These are phyloP conservation scores for Berkeleyomyces basicola DNA, from an alignment of 2,329 filamentous ascomycete species.

Conservation along the genomic window DNA sequence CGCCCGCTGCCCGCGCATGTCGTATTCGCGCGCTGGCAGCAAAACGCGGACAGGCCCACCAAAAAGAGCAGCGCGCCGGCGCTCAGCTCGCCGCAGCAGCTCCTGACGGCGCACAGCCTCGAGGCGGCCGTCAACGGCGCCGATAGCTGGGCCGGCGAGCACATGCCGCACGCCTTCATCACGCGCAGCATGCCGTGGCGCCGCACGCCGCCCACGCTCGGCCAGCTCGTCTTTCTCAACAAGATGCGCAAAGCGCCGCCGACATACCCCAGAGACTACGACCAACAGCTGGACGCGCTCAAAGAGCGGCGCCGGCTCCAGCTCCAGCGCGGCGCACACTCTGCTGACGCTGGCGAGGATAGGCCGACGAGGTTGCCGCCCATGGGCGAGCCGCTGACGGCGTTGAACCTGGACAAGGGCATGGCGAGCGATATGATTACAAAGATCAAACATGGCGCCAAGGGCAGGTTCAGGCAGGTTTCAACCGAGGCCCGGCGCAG, in stretches of 20 bases:
- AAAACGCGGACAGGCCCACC: no score
- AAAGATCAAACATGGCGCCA: conserved; percentile 71
- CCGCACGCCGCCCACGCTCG: conserved; percentile 41
- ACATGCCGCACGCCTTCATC: conserved; percentile 53
- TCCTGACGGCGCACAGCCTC: conserved; percentile 51
- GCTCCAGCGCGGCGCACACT: not conserved
- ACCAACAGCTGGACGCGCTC: conserved; percentile 35
- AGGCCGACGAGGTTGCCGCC: not conserved
- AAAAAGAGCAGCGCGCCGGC: conserved; percentile 15
- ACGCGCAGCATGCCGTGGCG: conserved; percentile 54
- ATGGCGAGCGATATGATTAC: conserved; percentile 82
- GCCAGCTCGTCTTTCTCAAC: conserved; percentile 55
- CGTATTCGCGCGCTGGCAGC: not conserved
- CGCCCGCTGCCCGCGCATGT: not conserved
- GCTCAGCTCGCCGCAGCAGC: conserved; percentile 43
- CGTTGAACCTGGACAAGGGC: conserved; percentile 53
- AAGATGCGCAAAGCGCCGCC: conserved; percentile 35
- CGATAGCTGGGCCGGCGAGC: conserved; percentile 57
- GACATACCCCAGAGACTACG: not conserved
- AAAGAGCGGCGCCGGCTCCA: not conserved
- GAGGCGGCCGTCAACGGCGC: conserved; percentile 65
- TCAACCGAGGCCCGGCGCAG: conserved; percentile 34
- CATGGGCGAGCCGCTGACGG: conserved; percentile 30
- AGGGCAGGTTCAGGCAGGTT: conserved; percentile 40
- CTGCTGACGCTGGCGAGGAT: not conserved